Evolutionary conservation across 352 stramenopile species (phyloP), one percentile per base, ranked within the genome.

Genomic region (Phytophthora syringae): DNA sequence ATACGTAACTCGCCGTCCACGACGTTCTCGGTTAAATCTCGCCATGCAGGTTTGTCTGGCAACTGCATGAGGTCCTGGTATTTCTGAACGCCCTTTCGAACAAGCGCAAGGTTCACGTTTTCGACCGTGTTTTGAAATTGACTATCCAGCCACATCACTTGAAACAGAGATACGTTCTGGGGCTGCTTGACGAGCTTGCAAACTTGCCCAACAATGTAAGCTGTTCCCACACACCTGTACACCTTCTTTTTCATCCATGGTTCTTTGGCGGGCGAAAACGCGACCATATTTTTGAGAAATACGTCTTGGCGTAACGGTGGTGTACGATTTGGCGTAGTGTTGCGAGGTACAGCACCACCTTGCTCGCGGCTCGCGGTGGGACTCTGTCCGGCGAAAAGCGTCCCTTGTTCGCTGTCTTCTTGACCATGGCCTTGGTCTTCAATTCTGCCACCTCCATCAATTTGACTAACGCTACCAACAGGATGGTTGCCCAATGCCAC

Each of bases 131-230:
- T 48, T 36, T 65, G 39, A n/a, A 65, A 65, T 7, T 58, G 37
- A 5, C 16, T 48, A 30, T 59, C 57, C 20, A 53, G 27, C 48
- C 57, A 65, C 16, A 21, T 20, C 3, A 65, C 7, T 20, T 53
- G 18, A 18, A 52, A 65, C 21, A 65, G 30, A 22, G 47, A 42
- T 7, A 11, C 4, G 2, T 44, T 28, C 20, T 58, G 52, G 3
- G 16, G 25, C 18, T 58, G 58, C 21, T 37, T 65, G 10, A 51
- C 25, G 5, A 24, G 37, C 1, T 48, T 18, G 10, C 37, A 65
- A 7, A 65, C 37, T 2, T 39, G 11, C 2, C 48, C 57, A 58
- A 65, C 37, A 30, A 65, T 58, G 27, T 52, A 56, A 10, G 56
- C 13, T 22, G 56, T 37, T 13, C 43, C 47, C 12, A 30, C 36